These are phyloP conservation scores for Yarrowia keelungensis DNA, from an alignment of 805 yeast species.

Conservation along the genomic window DNA sequence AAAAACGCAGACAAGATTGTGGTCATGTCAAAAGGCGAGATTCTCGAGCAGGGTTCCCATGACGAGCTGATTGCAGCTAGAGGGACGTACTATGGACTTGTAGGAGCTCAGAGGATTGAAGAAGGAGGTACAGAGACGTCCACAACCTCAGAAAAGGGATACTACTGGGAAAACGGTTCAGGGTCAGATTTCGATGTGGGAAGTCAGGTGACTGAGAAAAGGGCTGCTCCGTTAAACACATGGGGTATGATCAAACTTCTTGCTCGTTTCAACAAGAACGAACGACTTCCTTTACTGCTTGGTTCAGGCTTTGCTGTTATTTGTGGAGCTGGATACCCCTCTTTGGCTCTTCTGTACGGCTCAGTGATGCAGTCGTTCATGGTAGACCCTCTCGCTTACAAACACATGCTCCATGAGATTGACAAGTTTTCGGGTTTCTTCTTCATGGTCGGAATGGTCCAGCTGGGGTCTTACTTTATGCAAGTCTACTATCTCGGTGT, in stretches of 20 bases:
- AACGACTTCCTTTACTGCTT: constrained; percentile 44
- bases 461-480: constrained; percentile 44
- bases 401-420: constrained; percentile 49
- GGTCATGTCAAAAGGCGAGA: constrained; percentile 59
- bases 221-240: neutral
- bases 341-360: constrained; percentile 52
- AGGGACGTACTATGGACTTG: constrained; percentile 49
- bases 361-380: constrained; percentile 49
- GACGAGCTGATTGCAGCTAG: constrained; percentile 47
- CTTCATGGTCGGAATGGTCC: constrained; percentile 50
- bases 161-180: constrained; percentile 8
- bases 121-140: neutral
- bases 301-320: constrained; percentile 47
- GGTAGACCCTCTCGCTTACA: constrained; percentile 47
- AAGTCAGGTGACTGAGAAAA: neutral
- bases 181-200: constrained; percentile 5
- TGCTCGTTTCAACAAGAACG: constrained; percentile 45
- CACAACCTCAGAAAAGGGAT: neutral
- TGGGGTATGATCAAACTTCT: constrained; percentile 42
- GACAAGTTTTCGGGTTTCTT: constrained; percentile 50
- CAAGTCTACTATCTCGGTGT: constrained; percentile 45
- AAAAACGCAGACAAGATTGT: constrained; percentile 62
- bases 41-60: constrained; percentile 57
- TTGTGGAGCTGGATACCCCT: constrained; percentile 52
- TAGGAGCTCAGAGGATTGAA: constrained; percentile 50